These are phyloP conservation scores for Begonia masoniana DNA, from an alignment of 306 rosid species.

Conservation along the genomic window DNA sequence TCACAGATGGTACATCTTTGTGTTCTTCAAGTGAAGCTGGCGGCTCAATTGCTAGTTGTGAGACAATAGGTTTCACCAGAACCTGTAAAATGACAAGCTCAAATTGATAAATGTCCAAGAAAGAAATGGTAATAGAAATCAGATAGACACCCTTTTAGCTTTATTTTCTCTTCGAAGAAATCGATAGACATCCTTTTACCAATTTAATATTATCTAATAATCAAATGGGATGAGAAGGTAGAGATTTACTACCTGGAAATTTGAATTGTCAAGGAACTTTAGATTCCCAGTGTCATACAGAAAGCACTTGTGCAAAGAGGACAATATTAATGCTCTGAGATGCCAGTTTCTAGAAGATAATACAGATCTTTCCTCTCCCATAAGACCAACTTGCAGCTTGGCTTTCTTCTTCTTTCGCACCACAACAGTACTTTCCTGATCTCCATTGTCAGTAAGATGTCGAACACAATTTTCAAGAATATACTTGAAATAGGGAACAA, in stretches of 20 bases:
- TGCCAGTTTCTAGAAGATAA: conserved; percentile 52
- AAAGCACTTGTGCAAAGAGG: conserved; percentile 81
- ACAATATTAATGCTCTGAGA: conserved; percentile 57
- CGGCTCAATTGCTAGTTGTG: conserved; percentile 66
- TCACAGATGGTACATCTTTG: conserved; percentile 35
- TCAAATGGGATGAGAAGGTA: background rate
- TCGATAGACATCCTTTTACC: too few species aligned
- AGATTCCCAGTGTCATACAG: conserved; percentile 68
- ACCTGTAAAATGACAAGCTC: conserved; percentile 26
- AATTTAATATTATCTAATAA: too few species aligned
- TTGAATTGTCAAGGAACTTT: conserved; percentile 72
- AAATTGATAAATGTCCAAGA: background rate
- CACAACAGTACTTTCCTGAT: conserved; percentile 19
- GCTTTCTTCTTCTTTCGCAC: conserved; percentile 65
- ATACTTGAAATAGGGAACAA: conserved; percentile 89
- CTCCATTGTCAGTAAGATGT: conserved; percentile 44
- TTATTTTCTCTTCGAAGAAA: too few species aligned
- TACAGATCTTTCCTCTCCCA: conserved; percentile 21
- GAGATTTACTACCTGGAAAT: conserved; percentile 55
- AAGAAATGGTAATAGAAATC: too few species aligned
- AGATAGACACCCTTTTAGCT: too few species aligned
- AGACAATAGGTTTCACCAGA: conserved; percentile 72
- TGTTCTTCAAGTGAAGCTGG: conserved; percentile 45
- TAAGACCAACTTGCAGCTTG: conserved; percentile 28
- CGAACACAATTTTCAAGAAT: conserved; percentile 60